Conservation (phyloP, 1,284 basidiomycete species). For the Ganoderma sinense region DNA sequence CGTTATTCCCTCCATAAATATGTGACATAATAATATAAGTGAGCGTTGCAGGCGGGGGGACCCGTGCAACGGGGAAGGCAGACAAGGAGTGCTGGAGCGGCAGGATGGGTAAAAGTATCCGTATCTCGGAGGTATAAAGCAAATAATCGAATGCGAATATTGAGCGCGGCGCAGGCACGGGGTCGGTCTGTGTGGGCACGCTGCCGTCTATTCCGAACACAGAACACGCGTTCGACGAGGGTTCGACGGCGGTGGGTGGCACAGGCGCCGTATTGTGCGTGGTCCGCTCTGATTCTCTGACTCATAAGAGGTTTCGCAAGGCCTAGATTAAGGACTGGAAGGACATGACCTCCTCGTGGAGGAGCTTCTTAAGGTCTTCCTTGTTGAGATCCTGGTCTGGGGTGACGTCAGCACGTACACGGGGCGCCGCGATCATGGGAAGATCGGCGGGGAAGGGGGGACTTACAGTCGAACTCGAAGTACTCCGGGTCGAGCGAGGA, state of each 20-base stretch:
- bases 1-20: conserved; percentile 32
- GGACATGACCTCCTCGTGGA: conserved; percentile 73
- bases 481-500: conserved; percentile 81
- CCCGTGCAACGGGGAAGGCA: conserved; percentile 6
- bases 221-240: not conserved
- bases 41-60: not conserved
- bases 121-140: not conserved
- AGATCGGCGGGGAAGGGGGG: not conserved
- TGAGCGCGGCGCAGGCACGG: not conserved
- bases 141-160: not conserved
- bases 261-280: not conserved
- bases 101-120: not conserved
- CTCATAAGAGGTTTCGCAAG: conserved; percentile 18
- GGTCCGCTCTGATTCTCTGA: not conserved
- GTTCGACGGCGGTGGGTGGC: not conserved
- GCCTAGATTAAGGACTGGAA: conserved; percentile 64
- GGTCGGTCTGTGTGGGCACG: not conserved
- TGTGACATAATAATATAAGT: conserved; percentile 28
- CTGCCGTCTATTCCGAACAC: not conserved
- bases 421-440: not conserved
- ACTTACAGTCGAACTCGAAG: conserved; percentile 85
- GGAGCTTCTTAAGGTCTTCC: conserved; percentile 74
- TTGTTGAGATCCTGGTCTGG: conserved; percentile 82
- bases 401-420: not conserved
- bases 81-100: not conserved